These are phyloP conservation scores for Flagelloscypha sp. DNA, from an alignment of 768 basidiomycete species.

Conservation along the genomic window DNA sequence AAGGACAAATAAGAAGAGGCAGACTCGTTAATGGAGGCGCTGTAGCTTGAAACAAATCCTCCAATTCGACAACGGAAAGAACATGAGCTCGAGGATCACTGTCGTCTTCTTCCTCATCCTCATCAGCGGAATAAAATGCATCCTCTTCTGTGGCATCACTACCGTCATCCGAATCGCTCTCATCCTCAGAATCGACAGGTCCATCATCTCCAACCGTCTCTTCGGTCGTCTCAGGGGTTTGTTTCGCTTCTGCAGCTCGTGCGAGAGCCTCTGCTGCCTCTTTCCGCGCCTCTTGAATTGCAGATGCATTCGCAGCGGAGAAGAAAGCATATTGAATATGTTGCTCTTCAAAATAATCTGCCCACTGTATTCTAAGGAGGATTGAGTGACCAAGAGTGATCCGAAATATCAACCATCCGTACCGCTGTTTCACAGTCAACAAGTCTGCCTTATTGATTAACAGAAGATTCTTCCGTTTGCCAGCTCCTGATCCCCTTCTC, in stretches of 20 bases:
- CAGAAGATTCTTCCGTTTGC: slow-evolving; percentile 66
- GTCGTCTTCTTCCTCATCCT: slow-evolving; percentile 42
- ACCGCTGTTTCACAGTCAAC: slow-evolving; percentile 82
- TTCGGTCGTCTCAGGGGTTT: slow-evolving; percentile 12
- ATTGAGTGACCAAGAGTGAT: too few relatives aligned
- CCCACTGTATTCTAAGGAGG: slow-evolving; percentile 68
- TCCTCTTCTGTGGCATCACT: slow-evolving; percentile 28
- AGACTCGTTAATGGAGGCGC: slow-evolving; percentile 67
- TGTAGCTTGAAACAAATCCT: slow-evolving; percentile 63
- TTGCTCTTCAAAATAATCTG: slow-evolving; percentile 78
- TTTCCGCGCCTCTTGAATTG: slow-evolving; percentile 67
- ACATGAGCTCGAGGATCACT: slow-evolving; percentile 67
- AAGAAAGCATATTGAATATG: slow-evolving; percentile 83
- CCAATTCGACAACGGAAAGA: slow-evolving; percentile 79
- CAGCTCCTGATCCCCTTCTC: slow-evolving; percentile 70
- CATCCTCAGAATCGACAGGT: slow-evolving; percentile 14
- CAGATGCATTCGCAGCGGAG: slow-evolving; percentile 82
- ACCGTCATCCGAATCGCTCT: slow-evolving; percentile 19
- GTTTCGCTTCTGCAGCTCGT: slow-evolving; percentile 5
- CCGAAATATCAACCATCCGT: too few relatives aligned
- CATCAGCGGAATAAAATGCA: slow-evolving; percentile 43
- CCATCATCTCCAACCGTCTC: slow-evolving; percentile 20
- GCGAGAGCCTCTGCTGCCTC: slow-evolving; percentile 26
- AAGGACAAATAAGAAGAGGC: slow-evolving; percentile 12
- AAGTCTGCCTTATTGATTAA: slow-evolving; percentile 96